These are phyloP conservation scores for Canariomyces notabilis DNA, from an alignment of 2,329 filamentous ascomycete genomes.

Conservation along the genomic window DNA sequence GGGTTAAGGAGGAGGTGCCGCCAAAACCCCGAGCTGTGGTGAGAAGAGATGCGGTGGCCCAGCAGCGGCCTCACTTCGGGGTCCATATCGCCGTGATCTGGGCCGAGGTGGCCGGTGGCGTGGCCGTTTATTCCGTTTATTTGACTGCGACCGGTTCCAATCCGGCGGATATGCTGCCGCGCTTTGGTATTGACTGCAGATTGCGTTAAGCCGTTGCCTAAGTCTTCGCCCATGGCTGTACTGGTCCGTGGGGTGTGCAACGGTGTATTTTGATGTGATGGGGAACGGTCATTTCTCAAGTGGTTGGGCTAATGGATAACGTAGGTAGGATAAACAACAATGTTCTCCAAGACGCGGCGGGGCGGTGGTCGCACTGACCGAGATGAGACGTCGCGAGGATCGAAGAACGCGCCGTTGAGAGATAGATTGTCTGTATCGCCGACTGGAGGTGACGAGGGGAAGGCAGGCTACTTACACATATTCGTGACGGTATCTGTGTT, in stretches of 20 bases:
- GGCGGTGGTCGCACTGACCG: background rate
- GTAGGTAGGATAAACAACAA: background rate
- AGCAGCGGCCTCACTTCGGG: constrained; percentile 20
- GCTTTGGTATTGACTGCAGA: constrained; percentile 28
- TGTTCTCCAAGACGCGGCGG: too few species aligned
- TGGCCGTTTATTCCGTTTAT: constrained; percentile 5
- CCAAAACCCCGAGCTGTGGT: constrained; percentile 22
- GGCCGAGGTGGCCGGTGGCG: constrained; percentile 1
- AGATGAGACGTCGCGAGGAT: background rate
- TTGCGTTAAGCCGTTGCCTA: constrained; percentile 13
- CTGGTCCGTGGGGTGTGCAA: background rate
- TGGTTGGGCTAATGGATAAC: background rate
- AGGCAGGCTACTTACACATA: constrained; percentile 14
- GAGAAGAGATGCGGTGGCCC: constrained; percentile 1
- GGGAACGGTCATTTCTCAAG: constrained; percentile 14
- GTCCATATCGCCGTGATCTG: constrained; percentile 11
- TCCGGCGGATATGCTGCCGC: constrained; percentile 23
- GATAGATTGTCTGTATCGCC: background rate
- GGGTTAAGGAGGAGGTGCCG: constrained; percentile 43
- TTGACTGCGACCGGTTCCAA: constrained; percentile 11
- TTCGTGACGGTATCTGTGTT: background rate
- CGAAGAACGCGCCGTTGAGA: background rate
- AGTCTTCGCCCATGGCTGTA: constrained; percentile 14
- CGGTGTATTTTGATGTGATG: constrained; percentile 2
- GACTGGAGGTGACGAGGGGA: background rate